Evolutionary conservation across 202 grass and related monocot genomes (phyloP).

Genomic region (Zizania palustris): DNA sequence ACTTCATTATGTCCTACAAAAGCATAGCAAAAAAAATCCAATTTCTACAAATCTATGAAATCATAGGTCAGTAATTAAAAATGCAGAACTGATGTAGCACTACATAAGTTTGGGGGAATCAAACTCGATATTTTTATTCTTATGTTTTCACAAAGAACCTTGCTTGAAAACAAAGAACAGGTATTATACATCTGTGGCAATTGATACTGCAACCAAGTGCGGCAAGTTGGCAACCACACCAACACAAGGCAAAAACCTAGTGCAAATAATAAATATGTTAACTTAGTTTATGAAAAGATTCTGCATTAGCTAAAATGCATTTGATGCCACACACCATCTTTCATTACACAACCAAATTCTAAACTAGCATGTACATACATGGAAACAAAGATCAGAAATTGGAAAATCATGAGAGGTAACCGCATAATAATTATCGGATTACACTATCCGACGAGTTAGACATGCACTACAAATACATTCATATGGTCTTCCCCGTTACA

Average conservation of each 20-base stretch:
- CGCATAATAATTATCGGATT: constrained; percentile 45
- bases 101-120: neutral
- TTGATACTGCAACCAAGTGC: neutral
- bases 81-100: constrained; percentile 6
- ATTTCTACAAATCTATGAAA: neutral
- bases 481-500: constrained; percentile 34
- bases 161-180: constrained; percentile 2
- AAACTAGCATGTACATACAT: too few species aligned
- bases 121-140: neutral
- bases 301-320: neutral
- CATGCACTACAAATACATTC: constrained; percentile 36
- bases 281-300: neutral
- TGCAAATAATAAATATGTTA: neutral
- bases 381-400: constrained; percentile 21
- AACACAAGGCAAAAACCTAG: neutral
- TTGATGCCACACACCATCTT: neutral
- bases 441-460: constrained; percentile 24
- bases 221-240: neutral
- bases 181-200: neutral
- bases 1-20: neutral
- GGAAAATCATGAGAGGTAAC: constrained; percentile 23
- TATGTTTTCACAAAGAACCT: neutral
- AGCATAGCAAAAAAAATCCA: neutral
- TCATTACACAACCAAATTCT: constrained; percentile 19
- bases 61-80: neutral